Evolutionary conservation across 352 stramenopile species (phyloP).

Genomic region (Phytophthora hybrid): DNA sequence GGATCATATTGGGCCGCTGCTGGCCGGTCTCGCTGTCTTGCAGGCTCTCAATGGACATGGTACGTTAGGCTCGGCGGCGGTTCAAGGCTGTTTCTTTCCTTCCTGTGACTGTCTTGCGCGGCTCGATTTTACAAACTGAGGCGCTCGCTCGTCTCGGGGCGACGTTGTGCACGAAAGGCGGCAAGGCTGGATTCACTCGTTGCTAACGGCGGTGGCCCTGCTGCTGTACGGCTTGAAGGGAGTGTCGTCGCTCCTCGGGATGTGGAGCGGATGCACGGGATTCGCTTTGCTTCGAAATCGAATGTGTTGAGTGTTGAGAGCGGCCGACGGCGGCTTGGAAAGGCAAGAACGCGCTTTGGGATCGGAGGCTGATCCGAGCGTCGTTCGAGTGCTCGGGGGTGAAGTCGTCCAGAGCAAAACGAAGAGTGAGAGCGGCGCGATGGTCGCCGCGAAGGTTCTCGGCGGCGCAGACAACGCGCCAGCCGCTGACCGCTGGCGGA

Average conservation of each 20-base stretch:
- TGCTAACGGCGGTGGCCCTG: conserved; percentile 25
- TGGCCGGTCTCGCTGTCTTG: conserved; percentile 32
- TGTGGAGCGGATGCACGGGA: conserved; percentile 39
- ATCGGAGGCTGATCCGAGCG: conserved; percentile 22
- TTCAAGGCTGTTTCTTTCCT: neutral
- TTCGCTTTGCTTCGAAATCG: conserved; percentile 41
- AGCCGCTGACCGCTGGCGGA: conserved; percentile 8
- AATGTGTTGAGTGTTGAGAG: conserved; percentile 24
- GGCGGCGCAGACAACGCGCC: conserved; percentile 12
- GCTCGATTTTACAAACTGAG: conserved; percentile 45
- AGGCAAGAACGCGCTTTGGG: conserved; percentile 25
- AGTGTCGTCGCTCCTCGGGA: conserved; percentile 39
- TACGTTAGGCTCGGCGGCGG: neutral
- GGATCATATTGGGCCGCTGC: conserved; percentile 14
- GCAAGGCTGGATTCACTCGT: conserved; percentile 32
- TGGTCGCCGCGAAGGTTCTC: conserved; percentile 1
- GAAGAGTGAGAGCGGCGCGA: conserved; percentile 34
- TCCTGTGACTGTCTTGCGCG: conserved; percentile 19
- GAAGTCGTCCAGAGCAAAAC: conserved; percentile 24
- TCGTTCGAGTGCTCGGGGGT: conserved; percentile 1
- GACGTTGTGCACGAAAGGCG: neutral
- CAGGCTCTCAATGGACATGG: conserved; percentile 61
- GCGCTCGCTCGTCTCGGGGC: conserved; percentile 23
- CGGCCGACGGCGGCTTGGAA: conserved; percentile 25
- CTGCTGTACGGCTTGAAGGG: conserved; percentile 40